These are phyloP conservation scores for Fusarium falciforme DNA, from an alignment of 2,329 filamentous ascomycete genomes.

Conservation along the genomic window DNA sequence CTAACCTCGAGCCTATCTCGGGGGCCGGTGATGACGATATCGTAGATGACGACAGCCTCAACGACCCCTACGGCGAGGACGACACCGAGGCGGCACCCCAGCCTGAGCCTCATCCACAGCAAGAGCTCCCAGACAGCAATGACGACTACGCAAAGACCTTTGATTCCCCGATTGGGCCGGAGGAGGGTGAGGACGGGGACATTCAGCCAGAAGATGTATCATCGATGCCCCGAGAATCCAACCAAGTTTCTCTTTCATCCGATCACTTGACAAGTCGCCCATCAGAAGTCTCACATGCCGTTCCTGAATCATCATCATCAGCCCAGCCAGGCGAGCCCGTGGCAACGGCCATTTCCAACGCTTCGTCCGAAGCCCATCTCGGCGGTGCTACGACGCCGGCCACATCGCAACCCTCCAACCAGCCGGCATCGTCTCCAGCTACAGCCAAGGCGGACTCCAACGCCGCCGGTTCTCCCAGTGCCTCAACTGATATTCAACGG, in stretches of 20 bases:
- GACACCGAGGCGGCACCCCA: slow-evolving; percentile 45
- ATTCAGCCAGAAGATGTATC: slow-evolving; percentile 56
- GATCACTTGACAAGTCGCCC: slow-evolving; percentile 51
- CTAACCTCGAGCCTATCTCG: slow-evolving; percentile 49
- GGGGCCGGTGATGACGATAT: slow-evolving; percentile 52
- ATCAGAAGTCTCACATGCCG: slow-evolving; percentile 46
- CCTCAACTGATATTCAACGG: slow-evolving; percentile 53
- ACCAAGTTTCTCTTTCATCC: slow-evolving; percentile 54
- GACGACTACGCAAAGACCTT: slow-evolving; percentile 65
- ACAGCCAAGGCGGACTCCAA: slow-evolving; percentile 45
- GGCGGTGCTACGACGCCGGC: slow-evolving; percentile 36
- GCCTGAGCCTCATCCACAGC: slow-evolving; percentile 44
- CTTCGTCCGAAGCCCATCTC: slow-evolving; percentile 44
- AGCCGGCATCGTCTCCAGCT: slow-evolving; percentile 40
- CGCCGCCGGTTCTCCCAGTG: slow-evolving; percentile 44
- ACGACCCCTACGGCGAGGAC: slow-evolving; percentile 60
- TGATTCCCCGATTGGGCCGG: slow-evolving; percentile 58
- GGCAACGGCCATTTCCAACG: slow-evolving; percentile 42
- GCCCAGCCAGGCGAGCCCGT: slow-evolving; percentile 39
- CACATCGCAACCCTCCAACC: slow-evolving; percentile 38
- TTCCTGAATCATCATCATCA: slow-evolving; percentile 48
- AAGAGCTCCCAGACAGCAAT: slow-evolving; percentile 50
- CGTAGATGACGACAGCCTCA: slow-evolving; percentile 61
- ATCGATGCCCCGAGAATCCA: slow-evolving; percentile 57
- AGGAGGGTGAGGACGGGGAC: slow-evolving; percentile 51